Evolutionary conservation across 768 basidiomycete species (phyloP).

Genomic region (Galerina sulciceps): DNA sequence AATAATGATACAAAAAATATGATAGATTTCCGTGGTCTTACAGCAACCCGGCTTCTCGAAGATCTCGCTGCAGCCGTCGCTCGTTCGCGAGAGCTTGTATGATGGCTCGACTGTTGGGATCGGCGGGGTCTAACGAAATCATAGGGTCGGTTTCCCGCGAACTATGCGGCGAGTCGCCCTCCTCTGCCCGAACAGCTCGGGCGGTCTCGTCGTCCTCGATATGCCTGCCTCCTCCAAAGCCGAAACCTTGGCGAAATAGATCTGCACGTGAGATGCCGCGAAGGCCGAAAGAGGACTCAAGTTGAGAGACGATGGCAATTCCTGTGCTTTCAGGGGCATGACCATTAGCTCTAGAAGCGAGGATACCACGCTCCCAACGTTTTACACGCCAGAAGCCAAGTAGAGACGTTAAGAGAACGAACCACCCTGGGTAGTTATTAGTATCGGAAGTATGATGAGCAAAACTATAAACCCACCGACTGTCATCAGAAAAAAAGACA

Average conservation of each 20-base stretch:
- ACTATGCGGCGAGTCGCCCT: slow-evolving; percentile 31
- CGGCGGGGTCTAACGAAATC: slow-evolving; percentile 38
- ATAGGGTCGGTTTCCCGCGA: slow-evolving; percentile 23
- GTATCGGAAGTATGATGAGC: not conserved
- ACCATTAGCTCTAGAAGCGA: slow-evolving; percentile 54
- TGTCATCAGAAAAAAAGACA: slow-evolving; percentile 95
- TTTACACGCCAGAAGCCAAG: slow-evolving; percentile 91
- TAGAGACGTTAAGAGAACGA: slow-evolving; percentile 78
- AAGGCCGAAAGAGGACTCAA: slow-evolving; percentile 45
- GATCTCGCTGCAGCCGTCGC: slow-evolving; percentile 57
- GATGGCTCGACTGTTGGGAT: slow-evolving; percentile 47
- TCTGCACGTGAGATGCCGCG: slow-evolving; percentile 42
- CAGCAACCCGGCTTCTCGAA: slow-evolving; percentile 68
- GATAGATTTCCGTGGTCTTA: slow-evolving; percentile 35
- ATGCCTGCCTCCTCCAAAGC: slow-evolving; percentile 32
- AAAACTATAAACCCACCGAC: slow-evolving; percentile 51
- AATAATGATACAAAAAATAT: slow-evolving; percentile 19
- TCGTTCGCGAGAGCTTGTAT: slow-evolving; percentile 57
- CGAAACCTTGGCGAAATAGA: slow-evolving; percentile 51
- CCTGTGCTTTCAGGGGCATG: slow-evolving; percentile 18
- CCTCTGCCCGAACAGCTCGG: slow-evolving; percentile 31
- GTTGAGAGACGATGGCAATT: slow-evolving; percentile 33
- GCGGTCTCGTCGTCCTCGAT: slow-evolving; percentile 30
- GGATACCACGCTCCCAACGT: slow-evolving; percentile 82
- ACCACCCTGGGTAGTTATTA: slow-evolving; percentile 30